phyloP scores from a whole-genome alignment of 306 rosid genomes.

The Trifolium repens region DNA sequence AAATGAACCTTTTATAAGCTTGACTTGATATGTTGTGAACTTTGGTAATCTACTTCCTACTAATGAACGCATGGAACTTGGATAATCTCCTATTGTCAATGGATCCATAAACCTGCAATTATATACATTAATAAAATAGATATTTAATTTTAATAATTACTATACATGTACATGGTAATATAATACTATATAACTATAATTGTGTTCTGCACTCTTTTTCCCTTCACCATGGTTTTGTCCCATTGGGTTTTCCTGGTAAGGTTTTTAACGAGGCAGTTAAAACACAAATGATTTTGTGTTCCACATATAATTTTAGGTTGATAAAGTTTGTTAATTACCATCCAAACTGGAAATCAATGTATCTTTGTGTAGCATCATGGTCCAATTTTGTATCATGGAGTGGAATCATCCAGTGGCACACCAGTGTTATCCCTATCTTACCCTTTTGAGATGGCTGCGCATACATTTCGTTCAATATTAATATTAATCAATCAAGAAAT shows the following conservation, averaged over 20 bases:
- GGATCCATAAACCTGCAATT: slow-evolving; percentile 43
- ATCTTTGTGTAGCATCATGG: slow-evolving; percentile 45
- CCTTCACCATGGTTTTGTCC: too few species aligned
- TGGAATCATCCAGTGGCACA: slow-evolving; percentile 52
- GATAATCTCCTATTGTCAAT: slow-evolving; percentile 33
- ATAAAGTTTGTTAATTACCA: slow-evolving; percentile 33
- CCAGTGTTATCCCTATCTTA: slow-evolving; percentile 49
- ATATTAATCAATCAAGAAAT: neutral
- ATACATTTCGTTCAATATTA: neutral
- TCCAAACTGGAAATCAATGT: slow-evolving; percentile 56
- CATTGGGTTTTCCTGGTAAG: too few species aligned
- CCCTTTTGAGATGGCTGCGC: slow-evolving; percentile 53
- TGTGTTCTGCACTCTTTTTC: too few species aligned
- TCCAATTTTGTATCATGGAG: slow-evolving; percentile 33
- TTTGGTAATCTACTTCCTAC: slow-evolving; percentile 38
- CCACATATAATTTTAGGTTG: neutral
- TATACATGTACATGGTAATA: too few species aligned
- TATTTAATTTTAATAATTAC: too few species aligned
- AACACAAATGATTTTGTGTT: too few species aligned
- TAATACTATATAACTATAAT: too few species aligned
- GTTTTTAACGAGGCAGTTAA: too few species aligned
- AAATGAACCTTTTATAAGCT: slow-evolving; percentile 32
- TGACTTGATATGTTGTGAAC: slow-evolving; percentile 4
- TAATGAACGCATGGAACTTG: slow-evolving; percentile 27
- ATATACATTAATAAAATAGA: neutral